Conservation (phyloP, 1,284 basidiomycete species). For the Entoloma clypeatum region DNA sequence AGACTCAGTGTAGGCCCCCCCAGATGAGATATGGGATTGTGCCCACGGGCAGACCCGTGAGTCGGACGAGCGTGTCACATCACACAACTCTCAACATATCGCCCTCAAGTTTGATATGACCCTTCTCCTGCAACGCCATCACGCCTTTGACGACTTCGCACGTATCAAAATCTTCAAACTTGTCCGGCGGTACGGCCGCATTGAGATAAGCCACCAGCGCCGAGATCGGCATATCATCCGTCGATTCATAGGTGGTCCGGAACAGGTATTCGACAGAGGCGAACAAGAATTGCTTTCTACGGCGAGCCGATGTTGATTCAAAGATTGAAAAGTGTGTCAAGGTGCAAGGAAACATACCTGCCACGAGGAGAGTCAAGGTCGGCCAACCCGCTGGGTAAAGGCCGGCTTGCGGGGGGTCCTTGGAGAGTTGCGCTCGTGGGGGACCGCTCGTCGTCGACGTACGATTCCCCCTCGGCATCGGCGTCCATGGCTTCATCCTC, state of each 20-base stretch:
- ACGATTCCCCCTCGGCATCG: conserved; percentile 29
- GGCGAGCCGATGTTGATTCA: conserved; percentile 8
- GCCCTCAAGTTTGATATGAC: conserved; percentile 53
- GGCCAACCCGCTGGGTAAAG: conserved; percentile 41
- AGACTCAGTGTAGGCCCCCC: too few relatives aligned
- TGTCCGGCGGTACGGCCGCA: conserved; percentile 67
- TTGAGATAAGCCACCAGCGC: conserved; percentile 66
- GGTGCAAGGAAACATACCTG: background rate
- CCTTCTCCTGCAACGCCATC: conserved; percentile 49
- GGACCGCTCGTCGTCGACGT: conserved; percentile 21
- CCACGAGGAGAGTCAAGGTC: conserved; percentile 28
- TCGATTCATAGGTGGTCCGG: conserved; percentile 55
- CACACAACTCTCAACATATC: too few relatives aligned
- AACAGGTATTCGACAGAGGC: conserved; percentile 59
- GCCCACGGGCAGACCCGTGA: too few relatives aligned
- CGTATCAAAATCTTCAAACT: conserved; percentile 76
- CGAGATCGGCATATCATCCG: conserved; percentile 65
- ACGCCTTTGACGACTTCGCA: conserved; percentile 61
- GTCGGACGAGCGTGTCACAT: too few relatives aligned
- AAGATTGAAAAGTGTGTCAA: background rate
- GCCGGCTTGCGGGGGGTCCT: conserved; percentile 27
- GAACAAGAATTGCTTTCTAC: conserved; percentile 55
- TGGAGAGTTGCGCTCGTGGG: conserved; percentile 9
- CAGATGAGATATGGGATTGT: too few relatives aligned
- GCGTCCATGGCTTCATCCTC: conserved; percentile 27